Evolutionary conservation across 129 eudicot species (phyloP).

Genomic region (Flaveria trinervia): DNA sequence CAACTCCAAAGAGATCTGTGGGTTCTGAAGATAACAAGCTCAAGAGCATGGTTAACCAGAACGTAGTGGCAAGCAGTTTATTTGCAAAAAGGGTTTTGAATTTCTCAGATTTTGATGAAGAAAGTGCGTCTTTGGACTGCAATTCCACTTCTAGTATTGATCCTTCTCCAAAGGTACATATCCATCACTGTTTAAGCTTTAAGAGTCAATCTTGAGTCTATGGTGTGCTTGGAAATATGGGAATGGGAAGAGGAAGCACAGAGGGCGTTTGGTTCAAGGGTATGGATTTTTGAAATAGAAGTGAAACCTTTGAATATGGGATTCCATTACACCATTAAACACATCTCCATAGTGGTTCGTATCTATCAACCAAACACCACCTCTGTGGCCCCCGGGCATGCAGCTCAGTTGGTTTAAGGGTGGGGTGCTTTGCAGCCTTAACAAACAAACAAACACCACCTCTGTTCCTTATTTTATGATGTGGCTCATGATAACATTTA

Average conservation of each 20-base stretch:
- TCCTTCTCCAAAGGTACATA: constrained; percentile 22
- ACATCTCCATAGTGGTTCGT: background rate
- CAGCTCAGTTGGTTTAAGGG: no score
- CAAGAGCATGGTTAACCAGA: constrained; percentile 40
- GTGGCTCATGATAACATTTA: background rate
- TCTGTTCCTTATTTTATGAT: no score
- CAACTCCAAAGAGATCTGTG: constrained; percentile 70
- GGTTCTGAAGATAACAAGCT: constrained; percentile 57
- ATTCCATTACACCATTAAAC: no score
- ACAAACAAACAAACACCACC: background rate
- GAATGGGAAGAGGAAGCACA: background rate
- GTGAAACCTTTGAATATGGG: background rate
- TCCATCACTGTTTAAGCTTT: background rate
- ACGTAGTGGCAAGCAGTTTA: constrained; percentile 28
- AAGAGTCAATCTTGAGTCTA: background rate
- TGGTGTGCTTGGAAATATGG: background rate
- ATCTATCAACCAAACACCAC: background rate
- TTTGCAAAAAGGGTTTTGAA: constrained; percentile 54
- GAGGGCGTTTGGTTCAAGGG: background rate
- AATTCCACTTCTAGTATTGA: constrained; percentile 1
- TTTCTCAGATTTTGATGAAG: constrained; percentile 48
- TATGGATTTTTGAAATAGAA: no score
- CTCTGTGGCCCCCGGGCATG: no score
- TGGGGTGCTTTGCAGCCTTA: no score
- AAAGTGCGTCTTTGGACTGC: constrained; percentile 27